Evolutionary conservation across 331 rosid genomes (phyloP).

Genomic region (Prunus yedoensis): DNA sequence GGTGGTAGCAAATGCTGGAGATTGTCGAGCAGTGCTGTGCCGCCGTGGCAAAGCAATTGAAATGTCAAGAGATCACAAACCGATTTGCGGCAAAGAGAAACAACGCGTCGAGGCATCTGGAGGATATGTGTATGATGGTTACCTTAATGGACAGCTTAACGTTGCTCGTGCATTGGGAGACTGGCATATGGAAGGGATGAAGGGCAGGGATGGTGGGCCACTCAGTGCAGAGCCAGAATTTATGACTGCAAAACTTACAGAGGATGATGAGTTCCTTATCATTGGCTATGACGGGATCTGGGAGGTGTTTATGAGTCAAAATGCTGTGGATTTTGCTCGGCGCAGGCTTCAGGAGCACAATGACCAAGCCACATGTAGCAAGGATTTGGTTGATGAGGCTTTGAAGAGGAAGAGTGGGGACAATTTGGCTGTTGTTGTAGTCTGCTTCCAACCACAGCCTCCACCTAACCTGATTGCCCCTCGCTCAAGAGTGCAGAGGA

Average conservation of each 20-base stretch:
- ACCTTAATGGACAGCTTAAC: slow-evolving; percentile 82
- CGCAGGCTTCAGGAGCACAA: slow-evolving; percentile 91
- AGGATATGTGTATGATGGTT: slow-evolving; percentile 71
- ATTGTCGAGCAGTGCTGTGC: slow-evolving; percentile 86
- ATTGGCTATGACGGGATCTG: slow-evolving; percentile 93
- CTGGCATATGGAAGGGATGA: slow-evolving; percentile 96
- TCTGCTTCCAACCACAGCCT: slow-evolving; percentile 72
- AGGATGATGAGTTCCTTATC: slow-evolving; percentile 80
- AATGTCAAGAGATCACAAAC: slow-evolving; percentile 91
- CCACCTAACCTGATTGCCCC: slow-evolving; percentile 78
- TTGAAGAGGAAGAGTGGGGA: slow-evolving; percentile 89
- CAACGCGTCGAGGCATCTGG: slow-evolving; percentile 78
- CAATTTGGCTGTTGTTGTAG: slow-evolving; percentile 71
- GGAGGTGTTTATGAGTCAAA: slow-evolving; percentile 90
- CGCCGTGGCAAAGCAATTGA: slow-evolving; percentile 90
- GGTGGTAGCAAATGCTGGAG: slow-evolving; percentile 93
- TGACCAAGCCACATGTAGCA: slow-evolving; percentile 70
- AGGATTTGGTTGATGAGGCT: slow-evolving; percentile 81
- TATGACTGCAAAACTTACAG: slow-evolving; percentile 54
- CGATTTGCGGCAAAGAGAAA: slow-evolving; percentile 57
- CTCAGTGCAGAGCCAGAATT: slow-evolving; percentile 86
- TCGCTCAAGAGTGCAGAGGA: slow-evolving; percentile 67
- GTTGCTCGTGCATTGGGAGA: slow-evolving; percentile 90
- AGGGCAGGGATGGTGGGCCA: slow-evolving; percentile 74
- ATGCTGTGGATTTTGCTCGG: slow-evolving; percentile 86